Base-by-base conservation (phyloP, 768 basidiomycete genomes). In the Galerina sulciceps region DNA sequence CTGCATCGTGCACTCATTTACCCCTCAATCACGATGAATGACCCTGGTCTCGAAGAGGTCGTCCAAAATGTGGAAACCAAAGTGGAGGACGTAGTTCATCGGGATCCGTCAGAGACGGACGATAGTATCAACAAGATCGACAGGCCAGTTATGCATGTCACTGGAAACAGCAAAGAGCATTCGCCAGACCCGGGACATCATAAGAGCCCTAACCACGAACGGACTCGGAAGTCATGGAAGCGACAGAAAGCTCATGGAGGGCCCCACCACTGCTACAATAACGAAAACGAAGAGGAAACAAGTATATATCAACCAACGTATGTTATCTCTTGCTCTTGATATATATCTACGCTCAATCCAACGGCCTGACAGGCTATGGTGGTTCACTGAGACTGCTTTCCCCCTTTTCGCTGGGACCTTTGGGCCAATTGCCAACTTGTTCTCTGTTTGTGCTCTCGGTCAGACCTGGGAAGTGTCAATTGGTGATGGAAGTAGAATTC, bases 361-460 rank as follows among this genome's bases (percentile, higher is more conserved):
- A 38, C 23, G 15, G 10, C 20, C 31, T 14, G 2, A 38, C n/a
- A 76, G 76, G 5, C 60, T 71, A 15, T 80, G 77, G 77, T 79
- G 77, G 78, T 76, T 75, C 53, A 68, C 73, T 0, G 77, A 76
- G 0, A 75, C 76, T 2, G 74, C 69, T 0, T 78, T 80, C 59
- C 79, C 79, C 2, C 67, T 79, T 9, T 64, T 76, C 15, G 76
- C 77, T 6, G 78, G 77, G 18, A 77, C 77, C 4, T 77, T 78
- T 54, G 77, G 76, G 0, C 77, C 79, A 0, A 57, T 80, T 6
- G 75, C 76, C 10, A 79, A 74, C 54, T 60, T 78, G 8, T 75
- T 79, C 47, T 76, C 75, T 6, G 67, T 76, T 0, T 78, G 78
- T 48, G 67, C 76, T 0, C 62, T 77, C 10, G 68, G 69, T 4